A percentile compares a stretch with the other conserved stretches of the same genome.
Evolutionary conservation across 371 early-diverging fungal genomes (phyloP).

Genomic region (Apophysomyces trapeziformis): DNA sequence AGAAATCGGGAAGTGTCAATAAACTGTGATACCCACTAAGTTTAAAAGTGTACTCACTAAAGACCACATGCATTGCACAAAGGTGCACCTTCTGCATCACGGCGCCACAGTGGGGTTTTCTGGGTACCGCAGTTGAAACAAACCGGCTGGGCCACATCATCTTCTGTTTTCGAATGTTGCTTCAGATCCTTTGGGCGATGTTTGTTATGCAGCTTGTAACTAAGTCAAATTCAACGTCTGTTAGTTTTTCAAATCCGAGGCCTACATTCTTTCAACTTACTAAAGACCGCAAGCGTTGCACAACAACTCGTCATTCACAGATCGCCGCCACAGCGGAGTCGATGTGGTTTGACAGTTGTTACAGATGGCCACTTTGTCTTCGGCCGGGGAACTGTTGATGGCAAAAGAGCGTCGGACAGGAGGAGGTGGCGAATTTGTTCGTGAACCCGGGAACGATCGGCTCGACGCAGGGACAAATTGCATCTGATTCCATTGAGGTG

Average conservation of each 20-base stretch:
- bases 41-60: constrained; percentile 63
- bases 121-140: constrained; percentile 92
- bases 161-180: constrained; percentile 29
- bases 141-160: constrained; percentile 38
- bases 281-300: constrained; percentile 91
- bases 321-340: constrained; percentile 96
- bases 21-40: background rate
- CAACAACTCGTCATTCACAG: constrained; percentile 72
- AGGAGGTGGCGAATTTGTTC: constrained; percentile 10
- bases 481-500: background rate
- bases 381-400: constrained; percentile 17
- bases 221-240: background rate
- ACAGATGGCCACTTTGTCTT: constrained; percentile 47
- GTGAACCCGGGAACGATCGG: constrained; percentile 9
- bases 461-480: constrained; percentile 1
- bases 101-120: constrained; percentile 95
- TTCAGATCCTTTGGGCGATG: constrained; percentile 56
- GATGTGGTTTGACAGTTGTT: constrained; percentile 82
- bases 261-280: constrained; percentile 15
- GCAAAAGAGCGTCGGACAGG: background rate
- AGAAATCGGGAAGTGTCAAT: background rate
- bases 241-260: background rate
- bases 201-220: constrained; percentile 70
- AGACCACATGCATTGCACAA: constrained; percentile 98
- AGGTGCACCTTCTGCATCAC: constrained; percentile 78